Conservation (phyloP, 2,329 filamentous ascomycete species). For the Penicillium aurantiogriseum region DNA sequence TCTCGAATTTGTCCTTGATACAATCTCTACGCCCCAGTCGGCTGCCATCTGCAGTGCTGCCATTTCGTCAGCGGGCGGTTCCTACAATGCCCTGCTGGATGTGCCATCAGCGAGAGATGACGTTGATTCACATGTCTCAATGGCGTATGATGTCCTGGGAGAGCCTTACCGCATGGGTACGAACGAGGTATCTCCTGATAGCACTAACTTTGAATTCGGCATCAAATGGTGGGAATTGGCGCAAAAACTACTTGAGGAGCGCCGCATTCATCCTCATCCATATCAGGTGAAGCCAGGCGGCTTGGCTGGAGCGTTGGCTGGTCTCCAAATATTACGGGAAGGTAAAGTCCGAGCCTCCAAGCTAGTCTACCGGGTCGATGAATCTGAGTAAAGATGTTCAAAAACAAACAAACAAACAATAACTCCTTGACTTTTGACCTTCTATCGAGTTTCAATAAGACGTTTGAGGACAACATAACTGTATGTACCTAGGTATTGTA, state of each 20-base stretch:
- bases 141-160: slow-evolving; percentile 23
- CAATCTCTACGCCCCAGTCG: slow-evolving; percentile 20
- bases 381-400: background rate
- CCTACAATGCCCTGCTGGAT: slow-evolving; percentile 21
- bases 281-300: slow-evolving; percentile 18
- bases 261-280: slow-evolving; percentile 19
- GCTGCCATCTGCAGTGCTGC: slow-evolving; percentile 21
- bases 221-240: slow-evolving; percentile 12
- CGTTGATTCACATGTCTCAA: slow-evolving; percentile 20
- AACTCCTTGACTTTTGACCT: too few species aligned
- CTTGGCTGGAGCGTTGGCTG: slow-evolving; percentile 15
- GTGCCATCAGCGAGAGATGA: slow-evolving; percentile 17
- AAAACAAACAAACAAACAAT: background rate
- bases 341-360: slow-evolving; percentile 23
- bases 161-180: slow-evolving; percentile 20
- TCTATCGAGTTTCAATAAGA: background rate
- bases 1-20: slow-evolving; percentile 22
- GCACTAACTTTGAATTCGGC: slow-evolving; percentile 16
- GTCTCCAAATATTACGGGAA: slow-evolving; percentile 21
- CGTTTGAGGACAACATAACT: too few species aligned
- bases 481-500: too few species aligned
- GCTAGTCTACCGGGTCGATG: slow-evolving; percentile 21
- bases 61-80: slow-evolving; percentile 18
- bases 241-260: slow-evolving; percentile 15
- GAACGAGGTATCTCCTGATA: slow-evolving; percentile 5